These are phyloP conservation scores for Rhodosporidiobolus sp. DNA, from an alignment of 768 basidiomycete genomes.

Conservation along the genomic window DNA sequence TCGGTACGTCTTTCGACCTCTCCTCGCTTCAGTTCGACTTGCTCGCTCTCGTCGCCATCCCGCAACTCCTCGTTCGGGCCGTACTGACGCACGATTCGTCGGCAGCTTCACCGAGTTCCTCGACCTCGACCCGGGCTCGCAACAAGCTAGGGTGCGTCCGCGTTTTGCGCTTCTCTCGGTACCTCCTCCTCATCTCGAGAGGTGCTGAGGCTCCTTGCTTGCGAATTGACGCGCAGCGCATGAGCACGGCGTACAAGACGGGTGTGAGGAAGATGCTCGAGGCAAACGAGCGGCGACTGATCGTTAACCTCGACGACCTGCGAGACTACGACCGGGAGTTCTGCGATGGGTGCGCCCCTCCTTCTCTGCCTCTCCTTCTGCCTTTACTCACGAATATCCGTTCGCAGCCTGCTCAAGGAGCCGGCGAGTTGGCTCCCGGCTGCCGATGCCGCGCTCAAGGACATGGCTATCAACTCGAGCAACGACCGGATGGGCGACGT, in stretches of 20 bases:
- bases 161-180: background rate
- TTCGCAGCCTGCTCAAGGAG: conserved; percentile 71
- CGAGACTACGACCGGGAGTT: conserved; percentile 86
- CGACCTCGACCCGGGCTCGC: conserved; percentile 28
- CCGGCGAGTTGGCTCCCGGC: conserved; percentile 84
- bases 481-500: conserved; percentile 78
- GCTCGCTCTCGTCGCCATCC: too few species aligned
- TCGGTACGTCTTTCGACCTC: background rate
- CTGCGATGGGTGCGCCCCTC: conserved; percentile 59
- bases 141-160: conserved; percentile 18
- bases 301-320: conserved; percentile 93
- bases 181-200: background rate
- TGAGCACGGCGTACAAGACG: conserved; percentile 61
- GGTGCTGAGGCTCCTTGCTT: background rate
- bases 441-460: conserved; percentile 76
- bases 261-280: conserved; percentile 79
- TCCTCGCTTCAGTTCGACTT: background rate
- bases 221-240: background rate
- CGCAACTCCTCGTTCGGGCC: too few species aligned
- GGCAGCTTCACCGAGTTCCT: conserved; percentile 38
- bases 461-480: conserved; percentile 64
- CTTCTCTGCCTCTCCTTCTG: too few species aligned
- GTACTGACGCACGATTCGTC: background rate
- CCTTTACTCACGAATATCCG: background rate
- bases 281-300: conserved; percentile 76